Evolutionary conservation across 2,329 filamentous ascomycete genomes (phyloP), one percentile per base, ranked within the genome.

Genomic region (Didymella segeticola): DNA sequence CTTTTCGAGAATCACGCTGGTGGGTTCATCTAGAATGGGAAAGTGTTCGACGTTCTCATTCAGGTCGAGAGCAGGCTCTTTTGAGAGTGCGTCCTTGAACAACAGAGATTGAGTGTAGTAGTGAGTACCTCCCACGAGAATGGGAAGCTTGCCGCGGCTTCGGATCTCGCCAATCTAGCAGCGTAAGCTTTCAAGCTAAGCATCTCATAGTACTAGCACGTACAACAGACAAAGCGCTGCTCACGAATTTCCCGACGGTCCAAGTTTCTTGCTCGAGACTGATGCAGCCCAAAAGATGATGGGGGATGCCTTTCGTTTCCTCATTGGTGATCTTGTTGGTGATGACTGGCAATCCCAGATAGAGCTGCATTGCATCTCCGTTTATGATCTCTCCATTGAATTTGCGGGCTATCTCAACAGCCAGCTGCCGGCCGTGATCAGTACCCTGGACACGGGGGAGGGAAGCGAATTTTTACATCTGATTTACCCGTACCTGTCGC

Each of bases 291-390:
- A 99, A 83, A 3, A 99, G 79, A 74, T 99, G 93, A 71, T 99
- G 95, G 4, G 89, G 89, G 10, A 99, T 81, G 9, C 89, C 90
- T 56, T 88, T 84, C 67, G 87, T 87, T 72, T 98, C 93, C 17
- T 86, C 82, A 1, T 70, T 46, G 0, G 90, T 85, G 53, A 98
- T 89, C 72, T 98, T 96, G 75, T 99, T 99, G 22, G 95, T 99
- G 64, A 98, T 93, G 60, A 98, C 88, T 5, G 95, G 92, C 36
- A 99, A 79, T 2, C 95, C 95, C 47, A 85, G 83, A 74, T 99
- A 99, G 77, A 99, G 87, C 73, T 99, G 95, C 92, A 99, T 96
- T 31, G 95, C 95, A 80, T 99, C 95, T 39, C 91, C 91, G 71
- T 99, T 99, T 77, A 99, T 92, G 46, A 99, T 85, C 75, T 99